Base-by-base conservation (phyloP, 2,329 filamentous ascomycete species). In the Beauveria scarabaeidicola region DNA sequence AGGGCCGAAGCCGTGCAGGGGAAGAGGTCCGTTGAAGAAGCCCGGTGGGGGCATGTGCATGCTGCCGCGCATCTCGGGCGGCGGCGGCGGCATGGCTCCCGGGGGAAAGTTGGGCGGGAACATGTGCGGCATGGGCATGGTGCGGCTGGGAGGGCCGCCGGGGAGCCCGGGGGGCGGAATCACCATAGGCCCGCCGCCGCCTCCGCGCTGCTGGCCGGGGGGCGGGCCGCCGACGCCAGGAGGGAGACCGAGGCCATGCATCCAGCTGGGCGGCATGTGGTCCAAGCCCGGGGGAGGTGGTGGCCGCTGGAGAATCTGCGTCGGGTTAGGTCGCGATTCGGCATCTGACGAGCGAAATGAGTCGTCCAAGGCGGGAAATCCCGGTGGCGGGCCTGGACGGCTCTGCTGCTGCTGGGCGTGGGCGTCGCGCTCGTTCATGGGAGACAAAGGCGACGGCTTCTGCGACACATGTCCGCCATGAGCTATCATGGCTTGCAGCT, bases 91-190 rank as follows among this genome's bases (percentile, higher is more conserved):
- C 68, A 79, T 75, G 21, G 71, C 73, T 25, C 73, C 74, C 6
- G 77, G 78, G 15, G 81, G 79, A 63, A 86, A 86, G 68, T 81
- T 84, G n/a, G 82, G 81, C 21, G 81, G 81, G 65, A 82, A 85
- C 76, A 84, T 84, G 63, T 78, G 80, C 56, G 79, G 81, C 70
- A 83, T 77, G 17, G 80, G 80, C 63, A 79, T 75, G 64, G 73
- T 75, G 38, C 76, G 75, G 62, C 69, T 74, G 50, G 65, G 69
- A 5, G 68, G 69, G 6, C 68, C 70, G 19, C 67, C 68, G 15
- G 68, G 70, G 61, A 86, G 75, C 17, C 84, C 83, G 4, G 82
- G 84, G n/a, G 83, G 84, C 25, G 82, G 81, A 38, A 83, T 81
- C 75, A 83, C 81, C 75, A 86, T 84, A 32, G 79, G 80, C 17